A percentile compares a stretch with the other conserved stretches of the same genome.
Evolutionary conservation across 1,284 basidiomycete species (phyloP).

Genomic region (Schizopora paradoxa): DNA sequence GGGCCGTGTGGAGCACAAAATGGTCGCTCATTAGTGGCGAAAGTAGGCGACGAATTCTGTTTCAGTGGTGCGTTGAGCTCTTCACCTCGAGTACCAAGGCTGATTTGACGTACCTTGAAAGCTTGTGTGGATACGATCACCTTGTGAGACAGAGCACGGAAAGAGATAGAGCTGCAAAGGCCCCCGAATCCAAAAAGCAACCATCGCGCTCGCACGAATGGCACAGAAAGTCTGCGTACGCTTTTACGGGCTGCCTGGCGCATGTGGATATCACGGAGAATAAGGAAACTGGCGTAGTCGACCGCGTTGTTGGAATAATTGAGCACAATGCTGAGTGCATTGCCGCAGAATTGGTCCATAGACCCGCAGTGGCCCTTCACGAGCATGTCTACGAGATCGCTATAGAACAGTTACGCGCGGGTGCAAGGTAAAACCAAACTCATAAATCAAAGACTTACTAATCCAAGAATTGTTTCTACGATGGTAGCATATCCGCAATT

Average conservation of each 20-base stretch:
- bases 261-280: slow-evolving; percentile 28
- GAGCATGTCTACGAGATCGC: slow-evolving; percentile 28
- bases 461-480: no score
- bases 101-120: neutral
- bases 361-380: slow-evolving; percentile 29
- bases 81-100: neutral
- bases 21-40: no score
- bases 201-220: no score
- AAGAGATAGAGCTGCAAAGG: no score
- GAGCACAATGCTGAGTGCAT: slow-evolving; percentile 26
- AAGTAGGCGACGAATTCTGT: neutral
- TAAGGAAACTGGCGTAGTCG: slow-evolving; percentile 14
- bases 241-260: slow-evolving; percentile 30
- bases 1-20: no score
- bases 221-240: neutral
- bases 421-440: slow-evolving; percentile 19
- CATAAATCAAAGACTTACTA: no score
- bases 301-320: slow-evolving; percentile 22
- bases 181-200: no score
- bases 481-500: no score
- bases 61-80: neutral
- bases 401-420: slow-evolving; percentile 24
- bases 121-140: neutral
- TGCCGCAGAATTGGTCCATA: slow-evolving; percentile 17
- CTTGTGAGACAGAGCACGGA: no score